Evolutionary conservation across 495 filamentous ascomycete species (phyloP), one percentile per base, ranked within the genome.

Genomic region (Aspergillus coremiiformis): DNA sequence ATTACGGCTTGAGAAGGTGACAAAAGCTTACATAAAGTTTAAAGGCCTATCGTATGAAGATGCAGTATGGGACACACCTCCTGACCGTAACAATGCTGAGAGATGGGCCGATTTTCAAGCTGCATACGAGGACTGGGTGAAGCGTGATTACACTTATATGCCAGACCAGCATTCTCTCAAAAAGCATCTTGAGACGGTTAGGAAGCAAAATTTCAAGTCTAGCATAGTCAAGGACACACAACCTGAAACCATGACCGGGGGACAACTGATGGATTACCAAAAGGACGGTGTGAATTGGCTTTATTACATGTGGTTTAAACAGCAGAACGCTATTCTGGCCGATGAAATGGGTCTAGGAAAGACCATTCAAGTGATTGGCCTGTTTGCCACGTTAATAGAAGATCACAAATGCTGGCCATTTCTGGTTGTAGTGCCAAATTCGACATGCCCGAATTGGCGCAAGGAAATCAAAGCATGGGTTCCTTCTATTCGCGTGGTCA

Each of bases 321-420:
- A 84, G 54, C 78, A 87, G 54, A 97, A 94, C 59, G 85, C 86
- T n/a, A 93, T 99, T 59, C 79, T 99, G 2, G 94, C 94, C 2
- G 94, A 99, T 59, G 94, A 99, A 64, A 99, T 99, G 94, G 94
- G 94, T 4, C 81, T 99, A 9, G 94, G 94, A 22, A 99, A 99
- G 73, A 99, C 94, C 0, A 87, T 99, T 43, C 94, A 99, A 65
- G 81, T 96, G 45, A 90, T 99, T 49, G 83, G 82, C 2, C 79
- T 95, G 45, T 71, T 99, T 8, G 80, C 86, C 8, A 81, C 86
- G 12, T 66, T 99, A n/a, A 78, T 87, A 24, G 75, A 87, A 56
- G 82, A 88, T 27, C 90, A 92, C 37, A 76, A 76, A 43, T 87
- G 89, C 64, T 99, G 86, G 80, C 94, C 94, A 0, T 99, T 97